These are phyloP conservation scores for Chrysoporthe puriensis DNA, from an alignment of 2,329 filamentous ascomycete genomes.

Conservation along the genomic window DNA sequence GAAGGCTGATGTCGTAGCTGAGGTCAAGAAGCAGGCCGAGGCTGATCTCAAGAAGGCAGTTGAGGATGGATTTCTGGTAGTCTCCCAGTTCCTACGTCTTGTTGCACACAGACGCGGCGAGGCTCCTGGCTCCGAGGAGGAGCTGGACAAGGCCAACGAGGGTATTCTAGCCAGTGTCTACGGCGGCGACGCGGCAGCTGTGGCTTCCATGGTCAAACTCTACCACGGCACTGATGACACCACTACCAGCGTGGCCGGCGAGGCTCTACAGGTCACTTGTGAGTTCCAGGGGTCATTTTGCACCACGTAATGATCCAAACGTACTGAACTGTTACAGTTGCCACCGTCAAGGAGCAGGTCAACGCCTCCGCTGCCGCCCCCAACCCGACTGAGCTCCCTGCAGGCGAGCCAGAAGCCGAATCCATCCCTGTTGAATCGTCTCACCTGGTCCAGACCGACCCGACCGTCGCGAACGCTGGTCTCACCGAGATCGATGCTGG, in stretches of 20 bases:
- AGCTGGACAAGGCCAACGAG: slow-evolving; percentile 81
- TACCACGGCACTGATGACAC: slow-evolving; percentile 72
- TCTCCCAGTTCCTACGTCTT: slow-evolving; percentile 80
- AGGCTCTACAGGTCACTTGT: slow-evolving; percentile 73
- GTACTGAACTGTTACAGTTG: slow-evolving; percentile 48
- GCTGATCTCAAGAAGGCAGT: slow-evolving; percentile 59
- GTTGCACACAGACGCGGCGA: slow-evolving; percentile 76
- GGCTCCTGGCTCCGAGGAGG: slow-evolving; percentile 64
- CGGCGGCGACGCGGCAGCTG: slow-evolving; percentile 74
- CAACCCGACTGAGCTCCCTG: slow-evolving; percentile 34
- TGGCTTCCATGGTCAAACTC: slow-evolving; percentile 75
- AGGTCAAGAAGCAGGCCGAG: slow-evolving; percentile 58
- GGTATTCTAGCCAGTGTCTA: slow-evolving; percentile 80
- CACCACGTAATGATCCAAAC: background rate
- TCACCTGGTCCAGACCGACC: slow-evolving; percentile 57
- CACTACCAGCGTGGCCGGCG: slow-evolving; percentile 66
- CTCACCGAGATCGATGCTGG: slow-evolving; percentile 67
- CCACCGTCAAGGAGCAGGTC: slow-evolving; percentile 60
- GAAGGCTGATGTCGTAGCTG: slow-evolving; percentile 56
- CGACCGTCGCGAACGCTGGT: slow-evolving; percentile 67
- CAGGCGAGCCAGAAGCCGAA: slow-evolving; percentile 38
- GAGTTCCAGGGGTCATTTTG: slow-evolving; percentile 42
- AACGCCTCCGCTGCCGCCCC: slow-evolving; percentile 55
- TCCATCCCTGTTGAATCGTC: slow-evolving; percentile 34
- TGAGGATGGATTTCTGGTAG: slow-evolving; percentile 66